phyloP scores from a whole-genome alignment of 2,329 filamentous ascomycete genomes.

The Fusarium nodosum region DNA sequence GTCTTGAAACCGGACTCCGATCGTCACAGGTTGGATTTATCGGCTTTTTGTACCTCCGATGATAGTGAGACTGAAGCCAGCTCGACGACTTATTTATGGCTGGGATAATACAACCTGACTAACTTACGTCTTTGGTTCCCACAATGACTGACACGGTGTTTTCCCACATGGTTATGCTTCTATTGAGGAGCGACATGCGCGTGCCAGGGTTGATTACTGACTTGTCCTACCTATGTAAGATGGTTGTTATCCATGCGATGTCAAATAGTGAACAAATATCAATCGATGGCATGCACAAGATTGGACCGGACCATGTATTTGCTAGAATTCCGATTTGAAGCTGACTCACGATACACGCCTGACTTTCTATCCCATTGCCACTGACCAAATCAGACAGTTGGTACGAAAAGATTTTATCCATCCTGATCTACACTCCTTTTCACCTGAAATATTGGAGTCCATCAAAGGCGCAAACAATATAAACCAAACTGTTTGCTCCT shows the following conservation, averaged over 20 bases:
- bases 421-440: constrained; percentile 14
- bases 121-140: not conserved
- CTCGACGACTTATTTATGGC: constrained; percentile 48
- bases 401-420: constrained; percentile 30
- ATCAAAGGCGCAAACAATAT: constrained; percentile 20
- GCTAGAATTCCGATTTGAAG: constrained; percentile 29
- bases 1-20: constrained; percentile 37
- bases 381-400: constrained; percentile 14
- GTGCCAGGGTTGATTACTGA: not conserved
- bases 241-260: not conserved
- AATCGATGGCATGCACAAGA: not conserved
- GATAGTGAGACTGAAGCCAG: constrained; percentile 36
- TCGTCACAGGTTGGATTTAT: constrained; percentile 25
- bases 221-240: not conserved
- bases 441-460: constrained; percentile 13
- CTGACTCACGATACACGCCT: constrained; percentile 10
- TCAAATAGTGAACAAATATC: constrained; percentile 5
- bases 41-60: constrained; percentile 45
- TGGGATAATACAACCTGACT: constrained; percentile 52
- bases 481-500: constrained; percentile 21
- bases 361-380: constrained; percentile 11
- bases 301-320: constrained; percentile 27
- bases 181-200: not conserved
- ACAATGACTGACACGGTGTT: constrained; percentile 2
- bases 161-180: not conserved